These are phyloP conservation scores for Penicillium sp. DNA, from an alignment of 2,329 filamentous ascomycete genomes.

Conservation along the genomic window DNA sequence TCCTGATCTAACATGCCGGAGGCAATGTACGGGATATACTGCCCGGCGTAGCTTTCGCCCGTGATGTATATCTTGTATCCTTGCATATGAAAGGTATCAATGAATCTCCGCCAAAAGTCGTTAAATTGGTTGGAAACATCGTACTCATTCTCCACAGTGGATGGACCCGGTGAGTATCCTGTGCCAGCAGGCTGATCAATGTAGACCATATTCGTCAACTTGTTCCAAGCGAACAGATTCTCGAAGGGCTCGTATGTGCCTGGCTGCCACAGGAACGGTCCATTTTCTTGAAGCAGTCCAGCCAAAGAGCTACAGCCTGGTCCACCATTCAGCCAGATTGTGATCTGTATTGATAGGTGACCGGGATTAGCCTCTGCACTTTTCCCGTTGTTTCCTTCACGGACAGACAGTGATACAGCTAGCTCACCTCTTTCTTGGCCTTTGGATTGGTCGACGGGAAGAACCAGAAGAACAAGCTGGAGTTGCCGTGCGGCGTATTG, in stretches of 20 bases:
- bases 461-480: slow-evolving; percentile 48
- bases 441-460: slow-evolving; percentile 41
- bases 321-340: slow-evolving; percentile 46
- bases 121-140: slow-evolving; percentile 67
- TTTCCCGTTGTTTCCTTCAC: too few species aligned
- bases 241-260: slow-evolving; percentile 59
- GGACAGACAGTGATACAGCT: background rate
- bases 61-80: slow-evolving; percentile 66
- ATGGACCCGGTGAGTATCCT: slow-evolving; percentile 62
- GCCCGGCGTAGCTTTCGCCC: slow-evolving; percentile 65
- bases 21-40: slow-evolving; percentile 65
- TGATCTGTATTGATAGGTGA: slow-evolving; percentile 19
- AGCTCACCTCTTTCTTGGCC: slow-evolving; percentile 35
- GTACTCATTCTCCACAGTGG: slow-evolving; percentile 59
- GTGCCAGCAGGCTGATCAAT: slow-evolving; percentile 46
- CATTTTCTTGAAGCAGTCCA: slow-evolving; percentile 68
- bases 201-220: slow-evolving; percentile 69
- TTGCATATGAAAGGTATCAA: slow-evolving; percentile 63
- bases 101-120: slow-evolving; percentile 71
- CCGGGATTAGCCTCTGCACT: too few species aligned
- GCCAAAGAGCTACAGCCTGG: slow-evolving; percentile 54
- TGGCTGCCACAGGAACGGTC: slow-evolving; percentile 63
- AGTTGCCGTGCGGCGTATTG: slow-evolving; percentile 41
- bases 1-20: slow-evolving; percentile 65
- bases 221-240: slow-evolving; percentile 67